phyloP scores from a whole-genome alignment of 2,329 filamentous ascomycete species.

The Trichoderma simmonsii region DNA sequence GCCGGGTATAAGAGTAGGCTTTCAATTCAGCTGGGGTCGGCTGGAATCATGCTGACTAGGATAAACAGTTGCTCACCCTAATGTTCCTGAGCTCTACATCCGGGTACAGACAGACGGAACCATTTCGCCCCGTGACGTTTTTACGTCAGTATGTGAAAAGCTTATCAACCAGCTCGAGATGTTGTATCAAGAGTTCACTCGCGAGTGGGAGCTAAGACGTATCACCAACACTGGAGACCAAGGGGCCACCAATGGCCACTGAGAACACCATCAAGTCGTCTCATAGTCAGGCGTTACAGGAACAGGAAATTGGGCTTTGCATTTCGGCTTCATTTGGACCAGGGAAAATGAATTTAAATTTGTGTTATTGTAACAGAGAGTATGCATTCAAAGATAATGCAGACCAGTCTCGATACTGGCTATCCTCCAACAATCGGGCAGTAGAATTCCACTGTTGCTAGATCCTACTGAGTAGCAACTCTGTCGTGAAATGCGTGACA shows the following conservation, averaged over 20 bases:
- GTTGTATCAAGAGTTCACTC: slow-evolving; percentile 83
- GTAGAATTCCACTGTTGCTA: background rate
- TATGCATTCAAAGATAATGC: background rate
- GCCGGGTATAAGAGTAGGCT: slow-evolving; percentile 80
- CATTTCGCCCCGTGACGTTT: slow-evolving; percentile 82
- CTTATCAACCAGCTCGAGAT: slow-evolving; percentile 77
- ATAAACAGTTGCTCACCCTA: slow-evolving; percentile 52
- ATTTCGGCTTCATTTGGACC: slow-evolving; percentile 15
- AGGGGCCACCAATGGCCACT: slow-evolving; percentile 40
- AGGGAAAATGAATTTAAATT: background rate
- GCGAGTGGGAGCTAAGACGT: slow-evolving; percentile 85
- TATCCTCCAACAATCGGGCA: background rate
- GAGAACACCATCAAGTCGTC: slow-evolving; percentile 3
- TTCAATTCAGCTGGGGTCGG: slow-evolving; percentile 27
- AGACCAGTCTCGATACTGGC: background rate
- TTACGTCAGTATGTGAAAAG: slow-evolving; percentile 76
- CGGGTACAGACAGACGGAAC: slow-evolving; percentile 90
- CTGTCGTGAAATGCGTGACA: background rate
- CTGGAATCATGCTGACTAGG: slow-evolving; percentile 12
- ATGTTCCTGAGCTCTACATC: slow-evolving; percentile 61
- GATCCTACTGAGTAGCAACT: background rate
- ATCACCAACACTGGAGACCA: slow-evolving; percentile 69
- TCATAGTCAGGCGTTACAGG: slow-evolving; percentile 27
- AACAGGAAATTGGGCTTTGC: slow-evolving; percentile 8
- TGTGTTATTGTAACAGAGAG: background rate